Base-by-base conservation (phyloP, 1,284 basidiomycete species). In the Prillingera fragicola region DNA sequence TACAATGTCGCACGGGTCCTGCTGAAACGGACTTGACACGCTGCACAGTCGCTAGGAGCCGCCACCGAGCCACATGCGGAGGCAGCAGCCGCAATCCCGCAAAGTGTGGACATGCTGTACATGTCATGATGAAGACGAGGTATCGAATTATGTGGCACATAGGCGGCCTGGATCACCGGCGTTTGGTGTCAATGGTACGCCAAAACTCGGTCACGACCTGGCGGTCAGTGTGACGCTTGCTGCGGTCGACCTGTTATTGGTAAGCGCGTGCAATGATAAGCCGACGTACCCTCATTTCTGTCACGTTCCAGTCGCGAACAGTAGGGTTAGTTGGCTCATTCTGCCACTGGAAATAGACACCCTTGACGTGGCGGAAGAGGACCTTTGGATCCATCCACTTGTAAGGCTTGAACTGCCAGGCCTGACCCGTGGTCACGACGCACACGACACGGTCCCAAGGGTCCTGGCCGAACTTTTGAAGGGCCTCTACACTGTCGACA, bases 331-430 rank as follows among this genome's bases (percentile, higher is more conserved):
- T 82, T 4, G 87, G 84, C 56, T 95, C 91, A 60, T 91, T 92
- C 36, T 84, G 79, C 85, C 89, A 94, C 21, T 89, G 82, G 35
- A 96, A 84, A 65, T 95, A 91, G 26, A 95, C 78, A 3, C 91
- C 91, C 66, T 91, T 91, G 23, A 95, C 90, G 64, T 97, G 84
- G 64, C 92, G 86, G 73, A 97, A 97, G 22, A 97, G 73, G 43
- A 85, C 80, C 51, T 82, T 82, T 1, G 94, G 92, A 57, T 97
- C 90, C 39, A 78, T 82, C 92, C 92, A 97, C 66, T 90, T 90
- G 74, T 97, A 98, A 23, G 85, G 83, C 55, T 85, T 80, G 73
- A 98, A 98, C 69, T 97, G 94, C 94, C 94, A 98, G 38, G 84
- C 83, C 60, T 97, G 94, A 2, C 94, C 94, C 0, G 90, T 97